Percentiles rank a stretch among this genome's conserved stretches.
These are phyloP conservation scores for Chaetomiaceae sp. DNA, from an alignment of 2,329 filamentous ascomycete genomes.

Conservation along the genomic window DNA sequence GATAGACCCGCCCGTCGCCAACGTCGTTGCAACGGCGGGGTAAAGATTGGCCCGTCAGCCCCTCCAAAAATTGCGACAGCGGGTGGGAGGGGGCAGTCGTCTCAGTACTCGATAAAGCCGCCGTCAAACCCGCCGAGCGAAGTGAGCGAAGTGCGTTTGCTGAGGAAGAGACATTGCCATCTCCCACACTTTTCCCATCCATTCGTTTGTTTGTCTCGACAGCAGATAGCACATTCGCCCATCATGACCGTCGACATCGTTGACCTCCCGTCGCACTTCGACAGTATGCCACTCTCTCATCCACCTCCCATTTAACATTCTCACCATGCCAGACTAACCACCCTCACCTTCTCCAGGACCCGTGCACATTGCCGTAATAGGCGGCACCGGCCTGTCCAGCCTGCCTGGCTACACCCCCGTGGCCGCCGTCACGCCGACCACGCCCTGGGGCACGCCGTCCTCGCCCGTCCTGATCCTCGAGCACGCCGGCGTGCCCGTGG, in stretches of 20 bases:
- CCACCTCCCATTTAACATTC: too few relatives aligned
- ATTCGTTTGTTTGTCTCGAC: background rate
- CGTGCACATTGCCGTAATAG: constrained; percentile 82
- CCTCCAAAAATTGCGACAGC: constrained; percentile 20
- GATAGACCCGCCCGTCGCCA: constrained; percentile 11
- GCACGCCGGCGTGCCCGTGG: constrained; percentile 74
- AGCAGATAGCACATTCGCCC: background rate
- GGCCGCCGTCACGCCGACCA: constrained; percentile 67
- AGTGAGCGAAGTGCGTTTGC: background rate
- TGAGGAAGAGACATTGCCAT: background rate
- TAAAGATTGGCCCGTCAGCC: constrained; percentile 16
- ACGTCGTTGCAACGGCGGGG: constrained; percentile 24
- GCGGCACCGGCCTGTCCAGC: constrained; percentile 84
- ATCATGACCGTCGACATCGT: constrained; percentile 37
- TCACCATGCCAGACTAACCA: too few relatives aligned
- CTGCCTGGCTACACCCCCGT: constrained; percentile 83
- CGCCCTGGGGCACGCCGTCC: constrained; percentile 81
- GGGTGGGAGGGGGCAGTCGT: background rate
- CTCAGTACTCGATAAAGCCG: background rate
- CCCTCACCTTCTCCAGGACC: constrained; percentile 42
- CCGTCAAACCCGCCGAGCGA: background rate
- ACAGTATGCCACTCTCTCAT: constrained; percentile 47
- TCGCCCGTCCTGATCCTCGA: constrained; percentile 78
- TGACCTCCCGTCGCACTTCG: constrained; percentile 54
- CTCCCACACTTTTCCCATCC: background rate